Base-by-base conservation (phyloP, 495 filamentous ascomycete genomes). In the Podospora appendiculata region DNA sequence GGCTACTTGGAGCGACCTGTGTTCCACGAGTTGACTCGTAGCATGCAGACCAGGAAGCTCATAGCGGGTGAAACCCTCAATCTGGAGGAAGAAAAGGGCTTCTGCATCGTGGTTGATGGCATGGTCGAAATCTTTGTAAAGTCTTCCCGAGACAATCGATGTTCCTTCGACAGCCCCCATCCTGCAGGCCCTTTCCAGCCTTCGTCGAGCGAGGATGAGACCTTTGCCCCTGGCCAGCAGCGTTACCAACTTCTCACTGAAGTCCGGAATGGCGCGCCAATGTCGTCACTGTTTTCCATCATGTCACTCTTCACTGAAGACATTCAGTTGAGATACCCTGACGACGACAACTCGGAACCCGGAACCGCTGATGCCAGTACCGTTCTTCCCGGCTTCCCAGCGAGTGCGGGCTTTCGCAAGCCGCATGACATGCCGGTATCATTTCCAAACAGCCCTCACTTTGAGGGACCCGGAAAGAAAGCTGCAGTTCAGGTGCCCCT, bases 101-200 rank as follows among this genome's bases (percentile, higher is more conserved):
- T 98, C 62, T 98, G 94, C 60, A 75, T 98, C 53, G 93, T 98
- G 11, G 93, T 98, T 7, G 94, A 98, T 74, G 93, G 93, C 0
- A 61, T 96, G 53, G 94, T 98, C 1, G 91, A 98, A 69, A 96
- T 98, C 41, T 98, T 97, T 65, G 93, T 97, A 61, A 96, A 96
- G 65, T 95, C 93, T 16, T 81, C 80, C 16, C 80, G 83, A 12
- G 78, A 87, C 41, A 70, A 65, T 47, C 59, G 60, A 14, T 61
- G 65, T 34, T 39, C 58, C 6, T 40, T 52, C n/a, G n/a, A 45
- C 36, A 11, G 51, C 36, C 51, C 49, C 16, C 41, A 54, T 25
- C 39, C 52, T 7, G 45, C 53, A n/a, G 50, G 53, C 32, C 52
- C 56, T 13, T 45, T 54, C 45, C 55, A 70, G 48, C 68, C 68